These are phyloP conservation scores for Fusarium albidum DNA, from an alignment of 2,329 filamentous ascomycete genomes.

Conservation along the genomic window DNA sequence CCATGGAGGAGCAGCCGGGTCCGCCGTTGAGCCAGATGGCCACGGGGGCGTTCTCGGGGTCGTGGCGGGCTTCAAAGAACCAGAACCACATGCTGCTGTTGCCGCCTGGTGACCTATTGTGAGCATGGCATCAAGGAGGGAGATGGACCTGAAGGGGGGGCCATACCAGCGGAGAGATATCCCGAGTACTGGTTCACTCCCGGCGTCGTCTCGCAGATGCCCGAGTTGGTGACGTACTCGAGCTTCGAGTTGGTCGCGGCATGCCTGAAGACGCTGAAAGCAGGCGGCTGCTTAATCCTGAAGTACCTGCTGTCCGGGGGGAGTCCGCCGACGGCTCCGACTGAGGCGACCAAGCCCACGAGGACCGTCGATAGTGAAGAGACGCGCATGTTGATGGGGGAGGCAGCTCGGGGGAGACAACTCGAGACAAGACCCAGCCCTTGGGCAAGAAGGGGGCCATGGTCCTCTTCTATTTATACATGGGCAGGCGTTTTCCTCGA, in stretches of 20 bases:
- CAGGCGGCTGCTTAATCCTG: constrained; percentile 18
- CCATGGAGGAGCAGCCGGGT: constrained; percentile 45
- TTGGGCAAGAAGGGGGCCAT: not conserved
- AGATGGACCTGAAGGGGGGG: constrained; percentile 15
- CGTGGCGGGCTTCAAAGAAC: constrained; percentile 57
- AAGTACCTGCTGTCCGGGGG: constrained; percentile 31
- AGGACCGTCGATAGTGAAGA: constrained; percentile 25
- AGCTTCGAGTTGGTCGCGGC: constrained; percentile 32
- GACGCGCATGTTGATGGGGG: constrained; percentile 26
- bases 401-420: no score
- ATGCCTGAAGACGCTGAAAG: constrained; percentile 27
- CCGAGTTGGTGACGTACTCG: constrained; percentile 45
- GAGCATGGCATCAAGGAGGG: constrained; percentile 33
- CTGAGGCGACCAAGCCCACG: constrained; percentile 26
- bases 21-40: constrained; percentile 63
- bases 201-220: constrained; percentile 62
- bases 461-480: no score
- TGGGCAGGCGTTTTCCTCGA: not conserved
- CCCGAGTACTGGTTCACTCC: constrained; percentile 72
- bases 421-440: not conserved
- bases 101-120: constrained; percentile 12
- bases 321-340: constrained; percentile 28
- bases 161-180: constrained; percentile 65
- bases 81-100: constrained; percentile 52
- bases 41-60: constrained; percentile 50